phyloP scores from a whole-genome alignment of 139 green algal genomes.

The Ulvella scutata region DNA sequence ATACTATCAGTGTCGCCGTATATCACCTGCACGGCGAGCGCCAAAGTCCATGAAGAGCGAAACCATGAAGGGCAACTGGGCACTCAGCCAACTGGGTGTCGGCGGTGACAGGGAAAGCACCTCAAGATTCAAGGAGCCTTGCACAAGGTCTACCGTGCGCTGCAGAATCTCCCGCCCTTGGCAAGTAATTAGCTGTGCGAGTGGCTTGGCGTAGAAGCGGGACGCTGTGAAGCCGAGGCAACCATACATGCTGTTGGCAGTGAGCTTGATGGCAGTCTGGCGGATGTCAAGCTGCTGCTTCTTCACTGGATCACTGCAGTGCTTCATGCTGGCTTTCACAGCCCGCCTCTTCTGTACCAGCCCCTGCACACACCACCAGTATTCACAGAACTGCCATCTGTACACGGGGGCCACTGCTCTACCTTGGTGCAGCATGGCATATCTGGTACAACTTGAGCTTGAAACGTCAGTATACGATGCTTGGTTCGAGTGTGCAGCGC shows the following conservation, averaged over 20 bases:
- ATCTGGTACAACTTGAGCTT: too few relatives aligned
- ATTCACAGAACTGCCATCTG: too few relatives aligned
- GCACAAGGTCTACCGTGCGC: slow-evolving; percentile 85
- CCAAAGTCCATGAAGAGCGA: too few relatives aligned
- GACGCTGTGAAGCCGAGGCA: slow-evolving; percentile 87
- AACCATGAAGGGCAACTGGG: too few relatives aligned
- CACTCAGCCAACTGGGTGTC: too few relatives aligned
- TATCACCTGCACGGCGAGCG: slow-evolving; percentile 70
- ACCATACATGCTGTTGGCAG: slow-evolving; percentile 96
- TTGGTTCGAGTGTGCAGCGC: too few relatives aligned
- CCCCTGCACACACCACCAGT: slow-evolving; percentile 11
- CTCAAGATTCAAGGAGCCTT: slow-evolving; percentile 46
- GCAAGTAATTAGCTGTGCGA: slow-evolving; percentile 88
- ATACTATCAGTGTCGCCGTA: slow-evolving; percentile 98
- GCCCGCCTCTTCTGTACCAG: slow-evolving; percentile 60
- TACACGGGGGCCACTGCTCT: too few relatives aligned
- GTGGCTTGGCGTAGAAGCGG: slow-evolving; percentile 82
- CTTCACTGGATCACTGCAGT: slow-evolving; percentile 37
- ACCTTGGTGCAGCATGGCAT: too few relatives aligned
- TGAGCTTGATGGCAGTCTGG: slow-evolving; percentile 93
- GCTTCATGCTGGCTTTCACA: slow-evolving; percentile 69
- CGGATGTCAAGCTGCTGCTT: slow-evolving; percentile 78
- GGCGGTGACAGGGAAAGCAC: slow-evolving; percentile 12
- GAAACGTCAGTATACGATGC: too few relatives aligned
- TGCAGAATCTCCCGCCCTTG: slow-evolving; percentile 82